These are phyloP conservation scores for Ophiostoma angusticollis DNA, from an alignment of 2,329 filamentous ascomycete genomes.

Conservation along the genomic window DNA sequence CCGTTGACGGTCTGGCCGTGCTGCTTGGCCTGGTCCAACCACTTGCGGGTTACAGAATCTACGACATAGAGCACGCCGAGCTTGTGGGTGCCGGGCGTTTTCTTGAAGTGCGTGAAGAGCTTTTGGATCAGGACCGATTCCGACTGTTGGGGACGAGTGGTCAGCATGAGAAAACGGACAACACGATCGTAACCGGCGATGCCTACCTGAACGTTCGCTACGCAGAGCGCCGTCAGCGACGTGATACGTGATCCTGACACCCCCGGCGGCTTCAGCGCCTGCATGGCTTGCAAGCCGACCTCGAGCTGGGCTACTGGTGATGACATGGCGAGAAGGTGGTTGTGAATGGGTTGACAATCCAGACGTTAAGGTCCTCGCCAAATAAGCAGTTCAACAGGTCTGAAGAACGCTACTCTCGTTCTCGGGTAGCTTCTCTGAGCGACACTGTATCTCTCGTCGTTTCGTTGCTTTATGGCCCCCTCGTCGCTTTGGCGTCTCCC, in stretches of 20 bases:
- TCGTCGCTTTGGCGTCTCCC: no score
- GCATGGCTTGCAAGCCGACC: conserved; percentile 80
- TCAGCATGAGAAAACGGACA: conserved; percentile 14
- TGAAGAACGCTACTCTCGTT: no score
- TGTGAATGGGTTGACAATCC: not conserved
- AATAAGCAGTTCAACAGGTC: no score
- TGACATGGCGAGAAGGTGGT: conserved; percentile 53
- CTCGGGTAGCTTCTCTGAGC: not conserved
- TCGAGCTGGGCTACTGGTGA: conserved; percentile 86
- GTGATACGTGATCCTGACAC: conserved; percentile 88
- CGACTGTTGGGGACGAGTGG: conserved; percentile 43
- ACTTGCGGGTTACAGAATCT: conserved; percentile 98
- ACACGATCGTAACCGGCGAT: not conserved
- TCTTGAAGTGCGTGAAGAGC: conserved; percentile 94
- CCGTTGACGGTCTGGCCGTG: conserved; percentile 70
- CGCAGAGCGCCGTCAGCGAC: conserved; percentile 75
- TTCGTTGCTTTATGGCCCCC: no score
- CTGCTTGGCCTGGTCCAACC: conserved; percentile 89
- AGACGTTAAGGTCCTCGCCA: no score
- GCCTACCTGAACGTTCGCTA: conserved; percentile 76
- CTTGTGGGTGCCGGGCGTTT: conserved; percentile 88
- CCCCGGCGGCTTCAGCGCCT: conserved; percentile 80
- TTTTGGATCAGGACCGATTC: conserved; percentile 93
- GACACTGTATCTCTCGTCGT: not conserved
- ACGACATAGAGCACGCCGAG: conserved; percentile 98